phyloP scores from a whole-genome alignment of 192 early-diverging fungal species.

The Backusella westeae region DNA sequence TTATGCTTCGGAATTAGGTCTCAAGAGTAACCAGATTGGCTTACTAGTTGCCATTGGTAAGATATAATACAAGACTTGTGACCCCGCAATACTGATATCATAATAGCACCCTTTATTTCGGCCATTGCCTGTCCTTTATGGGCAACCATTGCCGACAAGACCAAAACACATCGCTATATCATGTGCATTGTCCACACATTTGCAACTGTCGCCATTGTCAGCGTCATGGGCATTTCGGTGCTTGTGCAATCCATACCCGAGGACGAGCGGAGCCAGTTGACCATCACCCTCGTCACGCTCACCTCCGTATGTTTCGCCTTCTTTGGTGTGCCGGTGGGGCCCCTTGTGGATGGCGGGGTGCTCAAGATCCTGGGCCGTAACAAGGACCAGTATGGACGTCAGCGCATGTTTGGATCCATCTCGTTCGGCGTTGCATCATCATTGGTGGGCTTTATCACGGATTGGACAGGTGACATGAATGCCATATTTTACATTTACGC shows the following conservation, averaged over 20 bases:
- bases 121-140: conserved; percentile 47
- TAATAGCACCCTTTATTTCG: conserved; percentile 43
- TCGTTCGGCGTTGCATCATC: conserved; percentile 38
- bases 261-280: conserved; percentile 16
- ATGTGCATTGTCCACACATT: conserved; percentile 40
- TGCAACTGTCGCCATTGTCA: conserved; percentile 38
- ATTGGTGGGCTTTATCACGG: conserved; percentile 33
- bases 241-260: conserved; percentile 26
- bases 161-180: conserved; percentile 40
- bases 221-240: conserved; percentile 40
- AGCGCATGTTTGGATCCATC: conserved; percentile 46
- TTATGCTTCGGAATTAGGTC: conserved; percentile 37
- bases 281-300: conserved; percentile 29
- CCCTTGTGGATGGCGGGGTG: conserved; percentile 46
- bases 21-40: conserved; percentile 42
- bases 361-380: conserved; percentile 42
- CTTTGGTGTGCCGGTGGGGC: conserved; percentile 44
- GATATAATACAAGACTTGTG: not conserved
- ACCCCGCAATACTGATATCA: not conserved
- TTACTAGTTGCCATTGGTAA: conserved; percentile 42
- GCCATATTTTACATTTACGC: conserved; percentile 43
- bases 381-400: conserved; percentile 45
- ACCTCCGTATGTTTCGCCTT: conserved; percentile 45
- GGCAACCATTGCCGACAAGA: conserved; percentile 43
- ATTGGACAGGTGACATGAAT: conserved; percentile 41